Conservation (phyloP, 2,329 filamentous ascomycete genomes). For the Verticillium alfalfae region DNA sequence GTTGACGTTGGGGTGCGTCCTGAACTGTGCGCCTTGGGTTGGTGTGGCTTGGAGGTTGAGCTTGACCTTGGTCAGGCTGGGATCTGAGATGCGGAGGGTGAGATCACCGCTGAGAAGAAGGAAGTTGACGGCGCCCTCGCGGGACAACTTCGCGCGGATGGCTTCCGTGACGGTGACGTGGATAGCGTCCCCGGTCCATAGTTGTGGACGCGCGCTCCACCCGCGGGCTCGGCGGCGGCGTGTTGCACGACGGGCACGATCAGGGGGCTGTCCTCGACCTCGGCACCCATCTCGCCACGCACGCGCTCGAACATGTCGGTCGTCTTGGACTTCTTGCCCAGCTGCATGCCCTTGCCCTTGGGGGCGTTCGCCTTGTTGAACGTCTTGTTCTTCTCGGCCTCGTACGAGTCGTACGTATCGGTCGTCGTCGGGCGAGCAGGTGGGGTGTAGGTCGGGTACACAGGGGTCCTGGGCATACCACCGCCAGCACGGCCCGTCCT, state of each 20-base stretch:
- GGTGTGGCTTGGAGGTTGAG: constrained; percentile 72
- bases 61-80: constrained; percentile 86
- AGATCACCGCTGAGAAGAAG: constrained; percentile 92
- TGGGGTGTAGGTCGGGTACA: constrained; percentile 85
- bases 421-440: constrained; percentile 67
- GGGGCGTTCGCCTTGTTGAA: constrained; percentile 64
- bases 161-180: constrained; percentile 83
- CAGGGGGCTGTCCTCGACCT: constrained; percentile 72
- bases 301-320: constrained; percentile 97
- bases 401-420: constrained; percentile 88
- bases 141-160: constrained; percentile 83
- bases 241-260: constrained; percentile 49
- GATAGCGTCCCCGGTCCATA: constrained; percentile 76
- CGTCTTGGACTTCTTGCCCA: constrained; percentile 97
- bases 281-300: constrained; percentile 81
- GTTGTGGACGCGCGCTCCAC: constrained; percentile 57
- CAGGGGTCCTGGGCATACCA: constrained; percentile 63
- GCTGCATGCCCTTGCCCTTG: constrained; percentile 97
- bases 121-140: constrained; percentile 81
- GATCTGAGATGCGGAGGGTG: constrained; percentile 83
- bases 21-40: constrained; percentile 82
- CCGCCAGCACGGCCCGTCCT: constrained; percentile 60
- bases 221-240: constrained; percentile 44
- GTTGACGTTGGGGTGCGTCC: constrained; percentile 95
- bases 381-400: constrained; percentile 94